Evolutionary conservation across 805 yeast species (phyloP), one percentile per base, ranked within the genome.

Genomic region (Nakazawaea sp.): DNA sequence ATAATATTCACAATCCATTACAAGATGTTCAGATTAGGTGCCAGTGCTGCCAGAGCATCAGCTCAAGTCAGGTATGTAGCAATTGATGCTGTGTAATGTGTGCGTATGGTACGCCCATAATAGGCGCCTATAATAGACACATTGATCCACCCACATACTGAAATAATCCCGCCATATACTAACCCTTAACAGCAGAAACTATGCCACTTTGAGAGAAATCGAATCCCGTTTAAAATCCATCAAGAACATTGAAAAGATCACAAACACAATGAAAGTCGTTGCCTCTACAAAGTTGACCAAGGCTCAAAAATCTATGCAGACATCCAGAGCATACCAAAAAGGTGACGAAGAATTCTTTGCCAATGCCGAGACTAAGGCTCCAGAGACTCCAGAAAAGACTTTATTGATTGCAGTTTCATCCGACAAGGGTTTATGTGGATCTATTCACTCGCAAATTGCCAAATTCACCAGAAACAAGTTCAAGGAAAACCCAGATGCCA

Each of bases 181-280:
- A n/a, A n/a, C n/a, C n/a, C n/a, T n/a, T n/a, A n/a, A 30, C 23
- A 24, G 31, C 47, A 85, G 96, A 82, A 81, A 80, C 73, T 90
- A 87, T 73, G 98, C 98, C 57, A 92, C 98, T 52, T 76, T 92
- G 62, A 90, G 97, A 72, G 98, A 92, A 69, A 94, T 92, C 59
- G 98, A 92, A 74, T 83, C 77, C 66, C 94, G 98, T 74, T 79
- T 92, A 61, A 92, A 92, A 74, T 87, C 97, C 49, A 92, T 92
- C 64, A 92, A 90, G 75, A 92, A 92, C 77, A 90, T 92, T 64
- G 97, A 92, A 72, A 92, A 92, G 75, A 92, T 92, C 71, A 92
- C 98, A 70, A 92, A 92, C 71, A 92, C 98, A 66, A 92, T 92
- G 97, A 92, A 89, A 75, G 82, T 92, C 68, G 98, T 92, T 56